phyloP scores from a whole-genome alignment of 2,329 filamentous ascomycete species.

The Penicillium sp. region DNA sequence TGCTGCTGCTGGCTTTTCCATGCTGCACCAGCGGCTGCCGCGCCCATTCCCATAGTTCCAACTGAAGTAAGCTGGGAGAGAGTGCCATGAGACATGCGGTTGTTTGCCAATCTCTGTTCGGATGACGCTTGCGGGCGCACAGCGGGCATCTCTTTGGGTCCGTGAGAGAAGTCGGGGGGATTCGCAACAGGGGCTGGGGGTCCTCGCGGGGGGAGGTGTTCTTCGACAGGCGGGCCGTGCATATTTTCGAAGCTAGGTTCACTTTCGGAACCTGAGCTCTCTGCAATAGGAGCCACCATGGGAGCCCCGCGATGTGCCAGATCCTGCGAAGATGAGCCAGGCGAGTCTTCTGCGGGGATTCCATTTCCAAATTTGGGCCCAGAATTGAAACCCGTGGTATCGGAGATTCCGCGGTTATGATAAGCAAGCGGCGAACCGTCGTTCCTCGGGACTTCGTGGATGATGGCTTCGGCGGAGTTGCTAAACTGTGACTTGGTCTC shows the following conservation, averaged over 20 bases:
- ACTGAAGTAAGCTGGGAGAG: slow-evolving; percentile 77
- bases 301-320: slow-evolving; percentile 26
- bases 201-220: slow-evolving; percentile 50
- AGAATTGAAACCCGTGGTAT: slow-evolving; percentile 30
- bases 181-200: slow-evolving; percentile 75
- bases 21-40: slow-evolving; percentile 39
- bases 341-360: slow-evolving; percentile 31
- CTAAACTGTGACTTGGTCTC: slow-evolving; percentile 32
- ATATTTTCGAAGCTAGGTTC: slow-evolving; percentile 30
- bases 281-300: slow-evolving; percentile 30
- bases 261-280: slow-evolving; percentile 45
- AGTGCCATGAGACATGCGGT: slow-evolving; percentile 79
- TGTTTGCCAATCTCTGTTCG: slow-evolving; percentile 78
- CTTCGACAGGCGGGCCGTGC: slow-evolving; percentile 30
- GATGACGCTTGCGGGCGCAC: slow-evolving; percentile 72
- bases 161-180: slow-evolving; percentile 79
- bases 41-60: slow-evolving; percentile 52
- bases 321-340: slow-evolving; percentile 41
- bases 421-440: slow-evolving; percentile 22
- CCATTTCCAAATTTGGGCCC: slow-evolving; percentile 14
- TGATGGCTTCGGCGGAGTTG: slow-evolving; percentile 39
- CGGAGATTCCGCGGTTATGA: slow-evolving; percentile 36
- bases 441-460: slow-evolving; percentile 29
- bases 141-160: slow-evolving; percentile 68
- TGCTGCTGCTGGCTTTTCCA: slow-evolving; percentile 35